phyloP scores from a whole-genome alignment of 495 filamentous ascomycete species.

The Penicillium flavigenum region DNA sequence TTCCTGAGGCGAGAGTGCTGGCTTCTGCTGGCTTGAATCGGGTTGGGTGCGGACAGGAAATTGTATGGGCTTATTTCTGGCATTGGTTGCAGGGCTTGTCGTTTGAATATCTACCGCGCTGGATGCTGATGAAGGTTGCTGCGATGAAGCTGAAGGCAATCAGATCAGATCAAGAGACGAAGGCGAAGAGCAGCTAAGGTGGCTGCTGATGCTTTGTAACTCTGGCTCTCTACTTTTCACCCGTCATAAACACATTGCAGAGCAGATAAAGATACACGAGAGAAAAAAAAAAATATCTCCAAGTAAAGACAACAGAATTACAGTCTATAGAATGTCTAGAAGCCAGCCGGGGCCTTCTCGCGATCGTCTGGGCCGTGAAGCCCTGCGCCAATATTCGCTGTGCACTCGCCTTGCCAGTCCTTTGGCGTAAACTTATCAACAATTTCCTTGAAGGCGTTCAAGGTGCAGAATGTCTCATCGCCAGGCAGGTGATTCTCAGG shows the following conservation, averaged over 20 bases:
- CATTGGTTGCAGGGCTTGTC: conserved; percentile 28
- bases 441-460: conserved; percentile 87
- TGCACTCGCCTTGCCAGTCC: conserved; percentile 76
- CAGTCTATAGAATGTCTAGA: conserved; percentile 26
- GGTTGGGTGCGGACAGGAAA: conserved; percentile 29
- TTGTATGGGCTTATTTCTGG: conserved; percentile 32
- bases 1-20: conserved; percentile 22
- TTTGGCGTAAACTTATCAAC: conserved; percentile 85
- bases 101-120: conserved; percentile 26
- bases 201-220: background rate
- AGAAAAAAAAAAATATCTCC: background rate
- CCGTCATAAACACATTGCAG: conserved; percentile 1
- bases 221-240: background rate
- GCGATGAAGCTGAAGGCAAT: conserved; percentile 16
- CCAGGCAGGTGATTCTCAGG: conserved; percentile 82
- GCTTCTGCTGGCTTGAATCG: conserved; percentile 33
- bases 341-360: conserved; percentile 38
- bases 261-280: background rate
- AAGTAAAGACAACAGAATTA: conserved; percentile 7
- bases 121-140: conserved; percentile 22
- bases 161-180: conserved; percentile 15
- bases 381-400: conserved; percentile 57
- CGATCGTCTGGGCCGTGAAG: conserved; percentile 38
- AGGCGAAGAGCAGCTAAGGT: conserved; percentile 18
- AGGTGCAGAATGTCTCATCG: conserved; percentile 87